Evolutionary conservation across 176 grass and related monocot genomes (phyloP).

Genomic region (Phyllostachys edulis): DNA sequence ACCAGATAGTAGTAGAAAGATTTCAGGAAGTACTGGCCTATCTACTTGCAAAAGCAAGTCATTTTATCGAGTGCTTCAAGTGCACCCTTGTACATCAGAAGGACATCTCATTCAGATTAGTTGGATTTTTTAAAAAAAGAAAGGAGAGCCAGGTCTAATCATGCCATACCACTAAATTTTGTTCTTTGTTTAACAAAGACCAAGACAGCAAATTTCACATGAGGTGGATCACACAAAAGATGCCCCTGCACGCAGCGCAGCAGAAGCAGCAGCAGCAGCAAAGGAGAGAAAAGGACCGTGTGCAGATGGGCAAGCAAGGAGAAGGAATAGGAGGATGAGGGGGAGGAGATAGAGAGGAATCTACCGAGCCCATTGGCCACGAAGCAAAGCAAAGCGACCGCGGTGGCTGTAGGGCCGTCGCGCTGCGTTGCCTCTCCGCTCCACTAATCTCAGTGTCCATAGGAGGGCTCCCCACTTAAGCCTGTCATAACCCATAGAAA

Average conservation of each 20-base stretch:
- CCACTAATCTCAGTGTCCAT: conserved; percentile 44
- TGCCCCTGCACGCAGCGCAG: background rate
- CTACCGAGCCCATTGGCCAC: conserved; percentile 52
- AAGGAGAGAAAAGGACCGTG: conserved; percentile 2
- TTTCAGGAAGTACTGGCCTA: conserved; percentile 3
- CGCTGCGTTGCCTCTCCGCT: conserved; percentile 38
- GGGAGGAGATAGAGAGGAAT: conserved; percentile 65
- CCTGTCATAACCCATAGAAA: background rate
- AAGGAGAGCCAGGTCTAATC: background rate
- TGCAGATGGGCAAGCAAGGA: background rate
- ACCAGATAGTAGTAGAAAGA: conserved; percentile 30
- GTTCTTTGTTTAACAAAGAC: background rate
- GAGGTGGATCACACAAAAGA: conserved; percentile 18
- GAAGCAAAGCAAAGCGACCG: conserved; percentile 36
- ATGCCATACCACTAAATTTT: background rate
- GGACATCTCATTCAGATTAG: conserved; percentile 8
- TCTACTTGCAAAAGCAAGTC: conserved; percentile 18
- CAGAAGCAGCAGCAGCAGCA: background rate
- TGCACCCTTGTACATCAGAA: conserved; percentile 22
- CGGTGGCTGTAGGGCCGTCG: conserved; percentile 18
- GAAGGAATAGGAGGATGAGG: background rate
- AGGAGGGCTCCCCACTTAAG: conserved; percentile 14
- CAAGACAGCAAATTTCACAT: conserved; percentile 8
- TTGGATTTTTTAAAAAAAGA: background rate
- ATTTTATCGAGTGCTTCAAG: background rate